Evolutionary conservation across 441 rosid genomes (phyloP).

Genomic region (Pelargonium cotyledonis): DNA sequence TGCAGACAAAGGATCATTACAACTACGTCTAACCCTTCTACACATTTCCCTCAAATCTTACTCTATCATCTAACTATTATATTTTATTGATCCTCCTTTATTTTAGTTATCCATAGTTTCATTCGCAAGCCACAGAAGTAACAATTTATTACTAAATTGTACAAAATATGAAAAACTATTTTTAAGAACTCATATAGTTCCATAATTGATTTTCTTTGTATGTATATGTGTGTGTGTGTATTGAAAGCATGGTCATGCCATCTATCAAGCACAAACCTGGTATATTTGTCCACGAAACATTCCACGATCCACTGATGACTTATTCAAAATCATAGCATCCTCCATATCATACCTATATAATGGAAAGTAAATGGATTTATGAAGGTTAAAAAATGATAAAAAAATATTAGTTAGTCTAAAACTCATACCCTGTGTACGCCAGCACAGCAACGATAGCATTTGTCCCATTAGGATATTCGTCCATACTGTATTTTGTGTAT

Average conservation of each 20-base stretch:
- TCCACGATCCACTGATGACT: constrained; percentile 92
- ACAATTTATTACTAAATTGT: not conserved
- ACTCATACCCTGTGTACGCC: constrained; percentile 80
- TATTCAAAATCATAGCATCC: constrained; percentile 97
- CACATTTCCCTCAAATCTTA: too few relatives aligned
- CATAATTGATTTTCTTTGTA: not conserved
- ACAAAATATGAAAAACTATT: not conserved
- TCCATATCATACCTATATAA: constrained; percentile 86
- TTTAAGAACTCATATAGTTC: not conserved
- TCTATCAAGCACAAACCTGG: constrained; percentile 51
- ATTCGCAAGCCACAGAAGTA: not conserved
- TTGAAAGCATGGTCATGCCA: too few relatives aligned
- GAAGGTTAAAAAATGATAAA: constrained; percentile 5
- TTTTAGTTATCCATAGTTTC: too few relatives aligned
- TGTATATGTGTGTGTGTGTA: too few relatives aligned
- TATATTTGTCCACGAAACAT: constrained; percentile 96
- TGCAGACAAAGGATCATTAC: not conserved
- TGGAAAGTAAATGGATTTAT: constrained; percentile 13
- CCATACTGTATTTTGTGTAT: constrained; percentile 62
- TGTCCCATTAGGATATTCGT: constrained; percentile 86
- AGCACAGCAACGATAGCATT: constrained; percentile 98
- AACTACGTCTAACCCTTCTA: too few relatives aligned
- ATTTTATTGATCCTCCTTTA: too few relatives aligned
- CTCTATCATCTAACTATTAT: too few relatives aligned
- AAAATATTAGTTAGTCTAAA: constrained; percentile 12